These are phyloP conservation scores for Phaseolus coccineus DNA, from an alignment of 331 rosid species.

Conservation along the genomic window DNA sequence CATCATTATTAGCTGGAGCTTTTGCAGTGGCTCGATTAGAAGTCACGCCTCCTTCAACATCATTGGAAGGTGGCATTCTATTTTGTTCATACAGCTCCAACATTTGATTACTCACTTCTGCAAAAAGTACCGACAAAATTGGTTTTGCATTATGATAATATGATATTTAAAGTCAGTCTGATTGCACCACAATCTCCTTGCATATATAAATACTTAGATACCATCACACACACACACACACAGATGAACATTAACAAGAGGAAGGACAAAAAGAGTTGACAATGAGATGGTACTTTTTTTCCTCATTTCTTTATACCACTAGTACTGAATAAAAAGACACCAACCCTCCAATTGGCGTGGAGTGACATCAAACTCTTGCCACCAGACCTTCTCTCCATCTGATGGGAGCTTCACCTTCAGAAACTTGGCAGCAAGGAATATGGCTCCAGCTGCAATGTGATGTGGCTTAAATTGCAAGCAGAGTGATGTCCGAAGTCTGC, in stretches of 20 bases:
- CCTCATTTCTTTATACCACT: slow-evolving; percentile 48
- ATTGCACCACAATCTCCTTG: slow-evolving; percentile 33
- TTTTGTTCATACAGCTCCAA: slow-evolving; percentile 95
- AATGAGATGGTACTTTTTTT: slow-evolving; percentile 39
- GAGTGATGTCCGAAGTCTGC: slow-evolving; percentile 99
- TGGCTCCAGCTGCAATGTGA: slow-evolving; percentile 99
- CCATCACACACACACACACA: not conserved
- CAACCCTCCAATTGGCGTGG: slow-evolving; percentile 99
- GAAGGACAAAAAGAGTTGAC: slow-evolving; percentile 25
- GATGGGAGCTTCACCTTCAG: slow-evolving; percentile 97
- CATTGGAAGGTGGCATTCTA: slow-evolving; percentile 74
- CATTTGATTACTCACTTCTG: slow-evolving; percentile 99
- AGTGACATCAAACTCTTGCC: slow-evolving; percentile 99
- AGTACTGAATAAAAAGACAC: slow-evolving; percentile 62
- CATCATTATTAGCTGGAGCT: slow-evolving; percentile 67
- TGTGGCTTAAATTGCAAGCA: slow-evolving; percentile 99
- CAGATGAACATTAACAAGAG: slow-evolving; percentile 8
- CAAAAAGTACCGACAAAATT: slow-evolving; percentile 51
- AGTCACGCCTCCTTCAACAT: slow-evolving; percentile 74
- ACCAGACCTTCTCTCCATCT: slow-evolving; percentile 99
- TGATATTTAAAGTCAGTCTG: not conserved
- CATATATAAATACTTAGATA: slow-evolving; percentile 28
- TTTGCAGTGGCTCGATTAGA: slow-evolving; percentile 55
- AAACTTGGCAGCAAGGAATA: slow-evolving; percentile 98
- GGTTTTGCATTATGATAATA: slow-evolving; percentile 34